Percentiles rank a stretch among this genome's conserved stretches.
These are phyloP conservation scores for Fusarium sp. DNA, from an alignment of 2,329 filamentous ascomycete species.

Conservation along the genomic window DNA sequence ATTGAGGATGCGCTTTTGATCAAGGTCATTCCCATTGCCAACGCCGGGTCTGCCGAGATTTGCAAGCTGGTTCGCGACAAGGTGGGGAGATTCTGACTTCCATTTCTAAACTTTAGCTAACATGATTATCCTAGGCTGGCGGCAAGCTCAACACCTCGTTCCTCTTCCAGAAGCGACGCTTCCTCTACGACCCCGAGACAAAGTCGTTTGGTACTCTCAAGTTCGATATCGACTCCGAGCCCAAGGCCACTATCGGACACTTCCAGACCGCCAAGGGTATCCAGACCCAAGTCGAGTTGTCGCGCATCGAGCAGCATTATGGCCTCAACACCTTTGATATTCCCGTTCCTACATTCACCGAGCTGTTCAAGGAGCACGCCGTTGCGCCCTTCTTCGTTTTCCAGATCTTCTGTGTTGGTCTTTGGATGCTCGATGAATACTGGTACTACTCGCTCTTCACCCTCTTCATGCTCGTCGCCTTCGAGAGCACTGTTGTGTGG, in stretches of 20 bases:
- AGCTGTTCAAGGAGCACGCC: constrained; percentile 97
- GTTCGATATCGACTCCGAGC: constrained; percentile 84
- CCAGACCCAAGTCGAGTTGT: constrained; percentile 74
- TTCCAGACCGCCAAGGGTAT: constrained; percentile 86
- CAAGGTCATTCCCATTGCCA: constrained; percentile 89
- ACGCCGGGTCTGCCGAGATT: constrained; percentile 89
- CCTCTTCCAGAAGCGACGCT: constrained; percentile 96
- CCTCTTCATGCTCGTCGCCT: constrained; percentile 95
- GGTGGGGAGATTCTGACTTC: constrained; percentile 49
- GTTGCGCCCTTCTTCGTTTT: constrained; percentile 99
- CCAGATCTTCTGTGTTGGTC: constrained; percentile 96
- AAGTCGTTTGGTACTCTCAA: constrained; percentile 81
- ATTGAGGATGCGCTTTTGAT: constrained; percentile 82
- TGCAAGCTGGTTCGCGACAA: constrained; percentile 80
- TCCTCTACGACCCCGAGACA: constrained; percentile 77
- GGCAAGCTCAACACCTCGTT: constrained; percentile 84
- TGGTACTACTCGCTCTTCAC: constrained; percentile 99
- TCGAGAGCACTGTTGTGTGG: constrained; percentile 99
- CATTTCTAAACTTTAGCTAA: constrained; percentile 20
- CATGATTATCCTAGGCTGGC: constrained; percentile 58
- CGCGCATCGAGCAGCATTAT: constrained; percentile 87
- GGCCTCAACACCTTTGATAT: constrained; percentile 97
- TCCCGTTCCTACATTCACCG: constrained; percentile 91
- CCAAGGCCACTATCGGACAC: constrained; percentile 76
- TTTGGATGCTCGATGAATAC: constrained; percentile 99